phyloP scores from a whole-genome alignment of 345 rosid species.

The Brassica incana region DNA sequence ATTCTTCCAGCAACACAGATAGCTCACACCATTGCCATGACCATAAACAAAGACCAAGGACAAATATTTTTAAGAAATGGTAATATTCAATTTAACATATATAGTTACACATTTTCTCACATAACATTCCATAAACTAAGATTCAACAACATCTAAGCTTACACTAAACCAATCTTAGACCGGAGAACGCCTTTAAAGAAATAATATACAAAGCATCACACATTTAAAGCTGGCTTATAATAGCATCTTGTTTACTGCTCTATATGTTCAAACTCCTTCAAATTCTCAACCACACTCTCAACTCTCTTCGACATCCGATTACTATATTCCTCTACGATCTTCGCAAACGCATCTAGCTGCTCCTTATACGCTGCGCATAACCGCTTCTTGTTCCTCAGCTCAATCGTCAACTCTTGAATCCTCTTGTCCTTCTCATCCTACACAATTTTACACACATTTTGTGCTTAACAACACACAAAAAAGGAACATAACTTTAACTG shows the following conservation, averaged over 20 bases:
- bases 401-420: constrained; percentile 66
- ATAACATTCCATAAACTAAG: constrained; percentile 15
- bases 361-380: constrained; percentile 64
- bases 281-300: constrained; percentile 51
- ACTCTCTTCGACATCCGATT: constrained; percentile 54
- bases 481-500: neutral
- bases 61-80: no score
- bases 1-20: no score
- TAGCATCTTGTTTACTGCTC: constrained; percentile 42
- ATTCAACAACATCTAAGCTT: constrained; percentile 10
- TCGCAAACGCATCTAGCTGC: constrained; percentile 57
- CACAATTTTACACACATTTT: neutral
- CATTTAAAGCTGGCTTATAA: neutral
- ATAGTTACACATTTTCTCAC: constrained; percentile 5
- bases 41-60: no score
- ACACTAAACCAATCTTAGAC: neutral
- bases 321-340: constrained; percentile 60
- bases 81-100: neutral
- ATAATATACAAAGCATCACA: neutral
- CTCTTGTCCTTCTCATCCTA: constrained; percentile 71
- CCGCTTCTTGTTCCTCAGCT: constrained; percentile 67
- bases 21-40: no score
- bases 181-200: constrained; percentile 4
- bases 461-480: neutral
- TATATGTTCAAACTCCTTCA: constrained; percentile 57